These are phyloP conservation scores for Graphilbum fragrans DNA, from an alignment of 2,329 filamentous ascomycete genomes.

Conservation along the genomic window DNA sequence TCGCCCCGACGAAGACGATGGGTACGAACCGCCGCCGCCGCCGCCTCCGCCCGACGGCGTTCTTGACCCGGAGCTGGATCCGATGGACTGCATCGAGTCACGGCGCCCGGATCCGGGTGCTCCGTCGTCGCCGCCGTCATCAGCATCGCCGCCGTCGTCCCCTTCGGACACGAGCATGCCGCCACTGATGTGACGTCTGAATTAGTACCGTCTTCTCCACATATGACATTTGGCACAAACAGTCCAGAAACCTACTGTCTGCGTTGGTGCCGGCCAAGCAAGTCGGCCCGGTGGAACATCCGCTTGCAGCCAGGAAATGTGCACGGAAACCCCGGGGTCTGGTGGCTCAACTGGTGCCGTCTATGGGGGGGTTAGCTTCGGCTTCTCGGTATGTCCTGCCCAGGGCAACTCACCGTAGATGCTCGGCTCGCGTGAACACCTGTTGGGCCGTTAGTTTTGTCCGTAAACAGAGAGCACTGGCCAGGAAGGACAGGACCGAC, in stretches of 20 bases:
- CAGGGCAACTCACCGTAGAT: conserved; percentile 12
- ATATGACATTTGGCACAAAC: neutral
- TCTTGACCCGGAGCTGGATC: conserved; percentile 1
- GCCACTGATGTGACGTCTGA: neutral
- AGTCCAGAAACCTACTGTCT: conserved; percentile 29
- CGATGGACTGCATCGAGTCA: conserved; percentile 2
- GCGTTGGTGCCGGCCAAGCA: conserved; percentile 44
- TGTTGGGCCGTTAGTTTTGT: conserved; percentile 15
- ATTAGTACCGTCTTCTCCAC: neutral
- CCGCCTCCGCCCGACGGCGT: neutral
- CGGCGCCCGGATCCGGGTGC: neutral
- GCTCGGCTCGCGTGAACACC: conserved; percentile 5
- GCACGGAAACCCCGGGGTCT: conserved; percentile 34
- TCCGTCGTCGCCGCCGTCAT: neutral
- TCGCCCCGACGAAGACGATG: neutral
- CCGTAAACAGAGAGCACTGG: conserved; percentile 6
- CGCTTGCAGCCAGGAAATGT: conserved; percentile 40
- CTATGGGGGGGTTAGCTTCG: neutral
- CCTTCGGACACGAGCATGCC: neutral
- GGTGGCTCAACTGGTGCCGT: conserved; percentile 19
- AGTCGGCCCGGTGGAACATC: conserved; percentile 45
- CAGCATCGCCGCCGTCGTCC: neutral
- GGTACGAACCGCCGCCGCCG: neutral
- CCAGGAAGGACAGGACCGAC: conserved; percentile 1
- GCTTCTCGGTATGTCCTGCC: neutral